These are phyloP conservation scores for Podaxis rugospora DNA, from an alignment of 768 basidiomycete species.

Conservation along the genomic window DNA sequence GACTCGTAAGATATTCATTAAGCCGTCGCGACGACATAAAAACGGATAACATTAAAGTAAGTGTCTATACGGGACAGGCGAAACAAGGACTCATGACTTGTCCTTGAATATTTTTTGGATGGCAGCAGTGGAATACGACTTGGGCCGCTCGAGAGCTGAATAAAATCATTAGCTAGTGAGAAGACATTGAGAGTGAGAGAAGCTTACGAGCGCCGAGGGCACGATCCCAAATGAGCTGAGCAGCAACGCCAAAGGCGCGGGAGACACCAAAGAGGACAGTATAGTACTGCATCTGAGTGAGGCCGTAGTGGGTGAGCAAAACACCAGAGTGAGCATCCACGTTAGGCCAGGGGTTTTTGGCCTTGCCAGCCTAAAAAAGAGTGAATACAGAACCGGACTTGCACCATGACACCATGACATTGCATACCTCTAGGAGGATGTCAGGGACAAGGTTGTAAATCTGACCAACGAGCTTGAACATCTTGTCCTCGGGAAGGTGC, in stretches of 20 bases:
- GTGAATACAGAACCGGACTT: not conserved
- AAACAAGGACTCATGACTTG: conserved; percentile 31
- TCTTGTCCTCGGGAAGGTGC: conserved; percentile 79
- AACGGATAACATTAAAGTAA: not conserved
- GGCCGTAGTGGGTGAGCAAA: conserved; percentile 79
- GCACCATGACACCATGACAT: not conserved
- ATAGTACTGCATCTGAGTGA: conserved; percentile 93
- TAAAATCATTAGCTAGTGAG: not conserved
- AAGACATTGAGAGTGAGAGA: not conserved
- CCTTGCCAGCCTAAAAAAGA: conserved; percentile 68
- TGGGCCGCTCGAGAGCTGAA: conserved; percentile 82
- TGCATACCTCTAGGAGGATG: conserved; percentile 74
- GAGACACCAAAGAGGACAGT: conserved; percentile 97
- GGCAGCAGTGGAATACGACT: conserved; percentile 81
- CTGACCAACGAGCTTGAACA: conserved; percentile 93
- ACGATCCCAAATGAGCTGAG: conserved; percentile 91
- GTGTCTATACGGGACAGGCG: not conserved
- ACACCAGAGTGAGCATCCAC: conserved; percentile 97
- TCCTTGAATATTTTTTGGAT: conserved; percentile 76
- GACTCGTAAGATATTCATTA: conserved; percentile 1
- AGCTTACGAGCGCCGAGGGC: conserved; percentile 82
- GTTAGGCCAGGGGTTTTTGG: conserved; percentile 95
- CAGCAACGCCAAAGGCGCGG: conserved; percentile 87
- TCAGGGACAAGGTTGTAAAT: conserved; percentile 86
- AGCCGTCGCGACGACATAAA: not conserved